These are phyloP conservation scores for Kockovaella imperatae DNA, from an alignment of 768 basidiomycete genomes.

Conservation along the genomic window DNA sequence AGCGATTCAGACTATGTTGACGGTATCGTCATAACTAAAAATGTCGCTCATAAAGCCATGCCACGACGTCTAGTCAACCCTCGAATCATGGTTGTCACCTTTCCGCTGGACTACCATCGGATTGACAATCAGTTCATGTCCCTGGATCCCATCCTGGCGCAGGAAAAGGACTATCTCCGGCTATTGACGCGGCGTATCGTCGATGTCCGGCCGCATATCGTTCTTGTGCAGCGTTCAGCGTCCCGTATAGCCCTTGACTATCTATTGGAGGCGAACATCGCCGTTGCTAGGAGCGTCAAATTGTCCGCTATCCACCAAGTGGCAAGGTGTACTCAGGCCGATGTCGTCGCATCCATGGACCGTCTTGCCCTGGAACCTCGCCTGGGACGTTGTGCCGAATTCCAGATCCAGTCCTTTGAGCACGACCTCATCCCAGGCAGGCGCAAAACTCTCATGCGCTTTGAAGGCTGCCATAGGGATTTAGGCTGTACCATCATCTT, in stretches of 20 bases:
- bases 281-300: constrained; percentile 84
- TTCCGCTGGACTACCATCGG: constrained; percentile 83
- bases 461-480: constrained; percentile 87
- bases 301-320: constrained; percentile 76
- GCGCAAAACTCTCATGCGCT: constrained; percentile 94
- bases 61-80: constrained; percentile 71
- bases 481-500: constrained; percentile 92
- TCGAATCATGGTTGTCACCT: constrained; percentile 90
- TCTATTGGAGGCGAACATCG: constrained; percentile 73
- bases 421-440: constrained; percentile 87
- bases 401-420: constrained; percentile 86
- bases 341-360: constrained; percentile 92
- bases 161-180: constrained; percentile 86
- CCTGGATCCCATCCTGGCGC: constrained; percentile 79
- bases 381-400: constrained; percentile 76
- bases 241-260: constrained; percentile 83
- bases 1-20: constrained; percentile 93
- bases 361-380: constrained; percentile 81
- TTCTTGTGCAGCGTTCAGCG: constrained; percentile 84
- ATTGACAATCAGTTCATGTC: constrained; percentile 68
- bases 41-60: constrained; percentile 95
- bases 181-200: constrained; percentile 81
- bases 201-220: constrained; percentile 82
- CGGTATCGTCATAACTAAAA: constrained; percentile 95
- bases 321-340: constrained; percentile 88